Conservation (phyloP, 495 filamentous ascomycete genomes). For the Penicillium angulare region DNA sequence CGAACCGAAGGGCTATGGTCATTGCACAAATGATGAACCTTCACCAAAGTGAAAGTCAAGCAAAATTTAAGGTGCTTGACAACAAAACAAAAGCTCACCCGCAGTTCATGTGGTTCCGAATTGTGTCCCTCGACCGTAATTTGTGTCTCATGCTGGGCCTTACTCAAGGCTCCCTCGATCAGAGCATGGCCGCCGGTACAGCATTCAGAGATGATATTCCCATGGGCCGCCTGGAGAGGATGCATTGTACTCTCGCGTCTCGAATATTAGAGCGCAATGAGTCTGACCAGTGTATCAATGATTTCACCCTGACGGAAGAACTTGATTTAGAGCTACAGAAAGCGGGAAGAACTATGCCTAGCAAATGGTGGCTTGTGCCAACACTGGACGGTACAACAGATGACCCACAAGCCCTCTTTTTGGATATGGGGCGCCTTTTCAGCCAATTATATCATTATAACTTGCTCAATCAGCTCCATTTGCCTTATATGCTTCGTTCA, state of each 20-base stretch:
- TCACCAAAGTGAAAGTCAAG: conserved; percentile 8
- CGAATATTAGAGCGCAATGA: conserved; percentile 45
- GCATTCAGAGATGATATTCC: conserved; percentile 5
- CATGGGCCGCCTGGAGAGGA: conserved; percentile 14
- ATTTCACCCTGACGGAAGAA: conserved; percentile 21
- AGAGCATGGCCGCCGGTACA: conserved; percentile 19
- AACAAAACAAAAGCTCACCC: conserved; percentile 11
- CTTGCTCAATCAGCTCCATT: conserved; percentile 28
- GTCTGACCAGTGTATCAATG: background rate
- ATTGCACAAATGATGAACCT: conserved; percentile 28
- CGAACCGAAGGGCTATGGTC: conserved; percentile 35
- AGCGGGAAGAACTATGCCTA: conserved; percentile 27
- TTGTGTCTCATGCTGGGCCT: conserved; percentile 48
- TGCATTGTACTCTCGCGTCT: conserved; percentile 16
- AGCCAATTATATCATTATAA: conserved; percentile 44
- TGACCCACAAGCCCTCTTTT: conserved; percentile 9
- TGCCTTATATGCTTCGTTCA: conserved; percentile 29
- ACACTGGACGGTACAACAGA: conserved; percentile 2
- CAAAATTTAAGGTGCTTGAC: conserved; percentile 14
- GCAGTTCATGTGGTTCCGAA: conserved; percentile 17
- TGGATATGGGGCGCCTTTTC: conserved; percentile 22
- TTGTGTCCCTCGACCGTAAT: conserved; percentile 38
- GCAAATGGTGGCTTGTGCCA: conserved; percentile 34
- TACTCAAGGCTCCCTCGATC: conserved; percentile 36
- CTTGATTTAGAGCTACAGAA: conserved; percentile 45